Evolutionary conservation across 2,329 filamentous ascomycete genomes (phyloP), one percentile per base, ranked within the genome.

Genomic region (Aspergillus costaricaensis): DNA sequence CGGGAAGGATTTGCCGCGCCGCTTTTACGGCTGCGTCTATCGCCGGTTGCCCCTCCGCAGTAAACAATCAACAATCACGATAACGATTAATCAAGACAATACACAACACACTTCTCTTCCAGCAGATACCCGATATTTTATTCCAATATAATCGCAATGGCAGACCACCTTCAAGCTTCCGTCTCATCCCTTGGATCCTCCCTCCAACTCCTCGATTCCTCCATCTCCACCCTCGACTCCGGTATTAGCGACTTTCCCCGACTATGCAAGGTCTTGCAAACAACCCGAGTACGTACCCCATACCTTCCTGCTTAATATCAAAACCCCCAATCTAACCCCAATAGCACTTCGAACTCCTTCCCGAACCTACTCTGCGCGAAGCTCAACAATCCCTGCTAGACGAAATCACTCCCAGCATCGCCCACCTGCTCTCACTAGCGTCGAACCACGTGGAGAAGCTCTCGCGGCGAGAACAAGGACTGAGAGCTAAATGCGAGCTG

Each of bases 301-400:
- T 14, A 38, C 21, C 44, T 43, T n/a, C 25, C 10, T 48, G 15
- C 39, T 21, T 19, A 10, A 52, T 30, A 25, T 61, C n/a, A 47
- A 52, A 55, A 55, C 53, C 53, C 27, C 19, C 30, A 36, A 36
- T 36, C 32, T 36, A 36, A 44, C 27, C 49, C 58, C 68, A 36
- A 36, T 1, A 96, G 89, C 93, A 96, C 79, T 97, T 96, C 78
- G 93, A 97, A 76, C 87, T 96, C 44, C 91, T 96, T 68, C 91
- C 92, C 15, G 91, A 96, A 74, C 86, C 90, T 12, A 91, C 91
- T 55, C 86, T 97, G 48, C 88, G 88, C 62, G 85, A 89, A 64
- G 93, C 93, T 32, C 93, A 97, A 77, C 83, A 91, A 66, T 88
- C 91, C 4, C 86, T 97, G 17, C 89, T 92, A 68, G 90, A 91